These are phyloP conservation scores for Kwoniella bestiolae DNA, from an alignment of 768 basidiomycete species.

Conservation along the genomic window DNA sequence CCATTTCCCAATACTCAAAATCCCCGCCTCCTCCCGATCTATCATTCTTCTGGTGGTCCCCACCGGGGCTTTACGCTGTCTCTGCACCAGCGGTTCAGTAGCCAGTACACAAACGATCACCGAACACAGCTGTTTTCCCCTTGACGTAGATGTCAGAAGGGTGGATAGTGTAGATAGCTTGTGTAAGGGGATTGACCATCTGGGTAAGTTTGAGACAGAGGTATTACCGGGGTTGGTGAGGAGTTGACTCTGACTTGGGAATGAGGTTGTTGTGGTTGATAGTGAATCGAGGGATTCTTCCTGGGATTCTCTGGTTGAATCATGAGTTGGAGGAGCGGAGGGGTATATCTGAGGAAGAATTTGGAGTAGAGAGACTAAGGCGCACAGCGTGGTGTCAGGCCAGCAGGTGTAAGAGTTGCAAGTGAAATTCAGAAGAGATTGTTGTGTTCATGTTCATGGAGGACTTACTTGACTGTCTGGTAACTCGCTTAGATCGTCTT, in stretches of 20 bases:
- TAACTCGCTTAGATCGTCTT: constrained; percentile 10
- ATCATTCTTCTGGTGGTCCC: neutral
- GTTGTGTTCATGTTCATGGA: too few species aligned
- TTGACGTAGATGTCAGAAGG: neutral
- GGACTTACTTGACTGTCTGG: constrained; percentile 13
- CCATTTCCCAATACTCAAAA: constrained; percentile 44
- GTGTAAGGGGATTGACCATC: constrained; percentile 44
- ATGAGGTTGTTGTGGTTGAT: constrained; percentile 37
- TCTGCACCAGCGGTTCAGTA: constrained; percentile 30
- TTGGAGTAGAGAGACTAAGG: neutral
- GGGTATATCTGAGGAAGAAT: constrained; percentile 2
- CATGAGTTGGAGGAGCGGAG: constrained; percentile 5
- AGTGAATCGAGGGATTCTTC: constrained; percentile 34
- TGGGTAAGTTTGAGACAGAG: constrained; percentile 35
- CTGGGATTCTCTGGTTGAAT: neutral
- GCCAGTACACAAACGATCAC: constrained; percentile 39
- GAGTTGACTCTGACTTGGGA: constrained; percentile 30
- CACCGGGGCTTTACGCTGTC: constrained; percentile 29
- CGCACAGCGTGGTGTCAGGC: neutral
- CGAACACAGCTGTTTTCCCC: constrained; percentile 4
- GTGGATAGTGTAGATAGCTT: constrained; percentile 31
- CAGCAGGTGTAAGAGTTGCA: too few species aligned
- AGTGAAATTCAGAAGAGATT: neutral
- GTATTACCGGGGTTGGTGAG: constrained; percentile 16
- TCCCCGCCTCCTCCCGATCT: constrained; percentile 37